These are phyloP conservation scores for Cladophialophora psammophila DNA, from an alignment of 2,329 filamentous ascomycete species.

Conservation along the genomic window DNA sequence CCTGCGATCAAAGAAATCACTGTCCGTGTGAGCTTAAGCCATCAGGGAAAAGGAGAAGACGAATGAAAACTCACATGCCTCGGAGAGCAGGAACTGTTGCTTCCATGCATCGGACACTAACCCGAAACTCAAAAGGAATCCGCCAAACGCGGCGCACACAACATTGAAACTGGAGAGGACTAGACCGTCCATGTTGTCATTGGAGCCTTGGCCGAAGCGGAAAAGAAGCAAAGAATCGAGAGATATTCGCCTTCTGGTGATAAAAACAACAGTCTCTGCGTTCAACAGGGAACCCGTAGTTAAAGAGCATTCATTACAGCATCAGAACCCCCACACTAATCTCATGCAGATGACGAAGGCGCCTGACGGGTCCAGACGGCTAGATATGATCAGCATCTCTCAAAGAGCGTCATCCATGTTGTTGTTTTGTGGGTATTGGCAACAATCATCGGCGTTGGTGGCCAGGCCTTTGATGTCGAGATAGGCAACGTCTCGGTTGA, in stretches of 20 bases:
- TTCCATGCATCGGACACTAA: conserved; percentile 90
- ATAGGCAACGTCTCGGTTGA: not conserved
- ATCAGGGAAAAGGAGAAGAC: conserved; percentile 1
- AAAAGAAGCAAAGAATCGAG: not conserved
- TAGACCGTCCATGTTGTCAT: conserved; percentile 64
- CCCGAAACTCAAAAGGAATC: conserved; percentile 87
- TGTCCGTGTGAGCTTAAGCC: conserved; percentile 45
- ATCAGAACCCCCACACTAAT: not conserved
- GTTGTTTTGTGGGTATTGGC: not conserved
- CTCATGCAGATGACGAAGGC: not conserved
- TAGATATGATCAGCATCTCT: not conserved
- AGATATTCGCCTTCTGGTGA: not conserved
- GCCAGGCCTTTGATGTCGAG: not conserved
- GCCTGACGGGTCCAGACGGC: not conserved
- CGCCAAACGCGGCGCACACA: conserved; percentile 78
- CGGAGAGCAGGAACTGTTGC: conserved; percentile 87
- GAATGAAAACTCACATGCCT: conserved; percentile 71
- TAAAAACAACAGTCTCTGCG: not conserved
- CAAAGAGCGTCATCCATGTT: not conserved
- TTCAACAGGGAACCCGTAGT: not conserved
- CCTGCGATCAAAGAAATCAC: conserved; percentile 84
- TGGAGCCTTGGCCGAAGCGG: not conserved
- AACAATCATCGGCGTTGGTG: not conserved
- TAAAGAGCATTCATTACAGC: not conserved
- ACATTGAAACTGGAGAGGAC: conserved; percentile 81